Evolutionary conservation across 345 rosid genomes (phyloP), one percentile per base, ranked within the genome.

Genomic region (Mangifera indica): DNA sequence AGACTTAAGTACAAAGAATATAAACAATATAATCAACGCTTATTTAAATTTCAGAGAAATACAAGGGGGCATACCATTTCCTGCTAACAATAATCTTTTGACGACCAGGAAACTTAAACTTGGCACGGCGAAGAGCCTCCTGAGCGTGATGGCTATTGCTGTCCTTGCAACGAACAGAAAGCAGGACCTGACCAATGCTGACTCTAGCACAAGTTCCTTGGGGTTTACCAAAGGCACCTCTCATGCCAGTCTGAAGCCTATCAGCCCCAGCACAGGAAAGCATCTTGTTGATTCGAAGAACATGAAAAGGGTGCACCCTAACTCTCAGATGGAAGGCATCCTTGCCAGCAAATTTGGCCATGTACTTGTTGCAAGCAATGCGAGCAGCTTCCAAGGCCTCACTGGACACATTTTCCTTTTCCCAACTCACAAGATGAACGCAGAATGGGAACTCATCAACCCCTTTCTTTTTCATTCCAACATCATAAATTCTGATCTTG

Each of bases 241-340:
- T 79, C 87, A 83, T 85, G 18, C 87, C 89, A 74, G 87, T 85
- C 71, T 85, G 87, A 52, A 85, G 89, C 82, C 89, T 81, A 78
- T 85, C 85, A 71, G 89, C 87, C 55, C 89, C 89, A 29, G 89
- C 89, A 60, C 87, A 83, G 2, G 89, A 85, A 85, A 85, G 89
- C 89, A 85, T 85, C 81, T 85, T 81, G 78, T 85, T 85, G 72
- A 85, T 83, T 21, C 89, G 81, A 67, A 86, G 69, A 55, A 86
- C 89, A 78, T 83, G 89, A 81, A 83, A 86, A 25, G 85, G 87
- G 73, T 86, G 89, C 22, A 86, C 89, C 74, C 89, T 81, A 20
- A 83, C 87, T 57, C 89, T 81, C 81, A 86, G 73, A 74, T 83
- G 87, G 84, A 86, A 86, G 24, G 89, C 87, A 76, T 86, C 89